Conservation (phyloP, 805 yeast species). For the Metschnikowia dekortorum region DNA sequence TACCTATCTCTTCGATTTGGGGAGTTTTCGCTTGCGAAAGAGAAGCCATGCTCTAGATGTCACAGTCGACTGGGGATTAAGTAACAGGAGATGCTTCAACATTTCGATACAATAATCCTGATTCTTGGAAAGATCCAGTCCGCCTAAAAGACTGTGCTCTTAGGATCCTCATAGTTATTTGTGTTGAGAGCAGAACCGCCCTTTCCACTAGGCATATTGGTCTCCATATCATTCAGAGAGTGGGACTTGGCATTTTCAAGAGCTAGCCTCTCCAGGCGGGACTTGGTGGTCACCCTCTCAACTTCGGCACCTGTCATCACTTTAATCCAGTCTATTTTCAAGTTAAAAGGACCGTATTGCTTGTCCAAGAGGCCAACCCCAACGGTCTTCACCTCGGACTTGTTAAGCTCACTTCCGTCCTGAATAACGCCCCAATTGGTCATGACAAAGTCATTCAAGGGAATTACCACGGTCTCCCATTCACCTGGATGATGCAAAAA, state of each 20-base stretch:
- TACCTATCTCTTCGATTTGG: not conserved
- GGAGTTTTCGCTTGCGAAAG: not conserved
- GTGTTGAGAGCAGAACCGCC: conserved; percentile 29
- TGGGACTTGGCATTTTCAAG: conserved; percentile 9
- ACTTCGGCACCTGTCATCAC: conserved; percentile 57
- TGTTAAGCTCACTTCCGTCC: conserved; percentile 53
- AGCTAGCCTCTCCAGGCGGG: conserved; percentile 24
- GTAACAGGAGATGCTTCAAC: not conserved
- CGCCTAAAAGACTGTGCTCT: conserved; percentile 28
- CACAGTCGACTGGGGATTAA: not conserved
- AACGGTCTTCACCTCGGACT: conserved; percentile 60
- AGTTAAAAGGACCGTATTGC: conserved; percentile 68
- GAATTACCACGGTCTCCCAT: conserved; percentile 82
- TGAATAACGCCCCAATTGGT: conserved; percentile 73
- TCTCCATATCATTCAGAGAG: conserved; percentile 14
- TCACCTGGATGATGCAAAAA: conserved; percentile 66
- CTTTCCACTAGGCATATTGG: conserved; percentile 19
- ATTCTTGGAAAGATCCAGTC: not conserved
- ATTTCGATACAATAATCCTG: not conserved
- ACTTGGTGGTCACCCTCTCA: conserved; percentile 34
- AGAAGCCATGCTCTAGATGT: no score
- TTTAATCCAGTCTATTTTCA: conserved; percentile 69
- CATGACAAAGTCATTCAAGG: conserved; percentile 72
- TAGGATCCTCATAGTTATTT: conserved; percentile 28
- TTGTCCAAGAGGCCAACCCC: conserved; percentile 78